Base-by-base conservation (phyloP, 2,329 filamentous ascomycete species). In the Sordariomycetes sp. region DNA sequence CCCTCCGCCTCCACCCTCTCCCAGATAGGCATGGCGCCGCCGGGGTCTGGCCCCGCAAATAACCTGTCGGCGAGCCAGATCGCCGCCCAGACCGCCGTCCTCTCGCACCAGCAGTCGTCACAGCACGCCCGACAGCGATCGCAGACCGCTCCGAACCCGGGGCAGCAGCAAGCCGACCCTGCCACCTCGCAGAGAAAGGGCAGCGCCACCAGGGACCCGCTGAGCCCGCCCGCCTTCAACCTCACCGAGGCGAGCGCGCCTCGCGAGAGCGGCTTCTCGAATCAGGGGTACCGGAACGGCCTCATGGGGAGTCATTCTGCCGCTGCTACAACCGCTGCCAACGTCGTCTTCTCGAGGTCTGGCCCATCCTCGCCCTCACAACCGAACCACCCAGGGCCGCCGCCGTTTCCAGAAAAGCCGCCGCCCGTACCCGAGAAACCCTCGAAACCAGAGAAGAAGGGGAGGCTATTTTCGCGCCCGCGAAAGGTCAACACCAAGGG, bases 381-480 rank as follows among this genome's bases (percentile, higher is more conserved):
- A 10, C 70, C 72, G 56, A 65, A 71, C 65, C 61, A 61, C 63
- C 71, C 67, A 58, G 76, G 70, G 37, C 70, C 68, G 24, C 76
- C 68, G 24, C 71, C 71, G 24, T 67, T 68, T 10, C 68, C 28
- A 32, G 28, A 32, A 32, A 32, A 66, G 18, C 76, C 72, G 34
- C 70, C 69, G 12, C 72, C 68, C 53, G 64, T 74, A 52, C 72
- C 76, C 2, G 85, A 88, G 63, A 86, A 88, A 69, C 78, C 79
- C 24, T 65, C 69, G 35, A 81, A 82, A 64, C 76, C 89, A 65
- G 89, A 89, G 61, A 85, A 85, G 61, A 91, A 90, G 72, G 87
- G 89, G 69, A 93, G 93, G 74, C 77, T 93, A 32, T 92, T 92
- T 68, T 89, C 86, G 7, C 81, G 89, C 55, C 88, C 88, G 0